These are phyloP conservation scores for Talaromyces borbonicus DNA, from an alignment of 495 filamentous ascomycete species.

Conservation along the genomic window DNA sequence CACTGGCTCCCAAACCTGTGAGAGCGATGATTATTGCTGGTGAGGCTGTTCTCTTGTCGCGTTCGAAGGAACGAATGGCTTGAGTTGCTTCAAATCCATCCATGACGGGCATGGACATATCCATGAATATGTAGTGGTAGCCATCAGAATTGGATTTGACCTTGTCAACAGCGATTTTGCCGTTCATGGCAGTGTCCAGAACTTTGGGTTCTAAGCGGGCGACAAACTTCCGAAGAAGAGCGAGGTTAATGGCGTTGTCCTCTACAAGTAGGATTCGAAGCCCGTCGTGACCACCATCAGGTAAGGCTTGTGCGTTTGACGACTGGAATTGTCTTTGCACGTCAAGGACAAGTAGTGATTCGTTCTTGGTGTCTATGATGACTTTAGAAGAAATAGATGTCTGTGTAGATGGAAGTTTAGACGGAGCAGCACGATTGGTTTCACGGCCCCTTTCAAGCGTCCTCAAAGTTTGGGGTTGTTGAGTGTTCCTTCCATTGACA, in stretches of 20 bases:
- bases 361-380: too few species aligned
- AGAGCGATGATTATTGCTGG: conserved; percentile 56
- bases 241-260: conserved; percentile 67
- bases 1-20: conserved; percentile 53
- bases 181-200: conserved; percentile 39
- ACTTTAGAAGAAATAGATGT: too few species aligned
- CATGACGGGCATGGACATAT: conserved; percentile 68
- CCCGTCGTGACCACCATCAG: too few species aligned
- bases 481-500: not conserved
- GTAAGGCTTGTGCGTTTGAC: too few species aligned
- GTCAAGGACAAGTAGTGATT: too few species aligned
- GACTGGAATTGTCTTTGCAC: too few species aligned
- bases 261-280: conserved; percentile 51
- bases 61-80: conserved; percentile 53
- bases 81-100: conserved; percentile 65
- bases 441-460: not conserved
- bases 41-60: conserved; percentile 19
- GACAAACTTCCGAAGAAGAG: conserved; percentile 54
- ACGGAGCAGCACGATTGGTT: too few species aligned
- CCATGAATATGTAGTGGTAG: conserved; percentile 50
- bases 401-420: too few species aligned
- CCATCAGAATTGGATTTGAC: conserved; percentile 28
- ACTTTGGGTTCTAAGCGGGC: conserved; percentile 31
- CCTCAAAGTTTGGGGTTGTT: not conserved
- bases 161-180: conserved; percentile 40